A percentile compares a stretch with the other conserved stretches of the same genome.
These are phyloP conservation scores for Amanita thiersii DNA, from an alignment of 768 basidiomycete genomes.

Conservation along the genomic window DNA sequence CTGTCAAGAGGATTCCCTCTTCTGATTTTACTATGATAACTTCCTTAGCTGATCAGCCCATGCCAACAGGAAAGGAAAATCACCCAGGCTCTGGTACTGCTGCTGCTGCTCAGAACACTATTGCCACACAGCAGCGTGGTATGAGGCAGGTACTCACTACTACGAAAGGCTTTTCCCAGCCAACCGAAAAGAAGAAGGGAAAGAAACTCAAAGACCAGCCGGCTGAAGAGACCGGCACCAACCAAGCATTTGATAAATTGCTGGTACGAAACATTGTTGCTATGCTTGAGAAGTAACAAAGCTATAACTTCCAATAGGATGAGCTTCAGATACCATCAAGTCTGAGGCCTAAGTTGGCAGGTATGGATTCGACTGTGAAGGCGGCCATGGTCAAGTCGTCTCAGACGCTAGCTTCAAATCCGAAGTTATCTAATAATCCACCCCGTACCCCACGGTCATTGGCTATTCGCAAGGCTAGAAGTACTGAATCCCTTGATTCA, in stretches of 20 bases:
- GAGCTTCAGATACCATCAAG: slow-evolving; percentile 82
- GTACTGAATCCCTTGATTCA: slow-evolving; percentile 62
- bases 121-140: slow-evolving; percentile 7
- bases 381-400: slow-evolving; percentile 90
- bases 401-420: slow-evolving; percentile 44
- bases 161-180: slow-evolving; percentile 24
- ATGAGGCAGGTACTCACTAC: slow-evolving; percentile 13
- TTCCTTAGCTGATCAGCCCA: slow-evolving; percentile 30
- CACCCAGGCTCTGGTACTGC: slow-evolving; percentile 24
- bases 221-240: slow-evolving; percentile 31
- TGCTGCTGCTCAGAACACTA: slow-evolving; percentile 12
- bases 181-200: slow-evolving; percentile 30
- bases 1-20: slow-evolving; percentile 56
- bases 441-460: slow-evolving; percentile 42
- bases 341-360: slow-evolving; percentile 67
- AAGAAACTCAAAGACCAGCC: slow-evolving; percentile 31
- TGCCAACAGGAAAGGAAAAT: slow-evolving; percentile 62
- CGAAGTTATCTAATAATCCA: slow-evolving; percentile 21
- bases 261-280: slow-evolving; percentile 41
- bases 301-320: slow-evolving; percentile 40
- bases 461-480: slow-evolving; percentile 57
- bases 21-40: slow-evolving; percentile 73
- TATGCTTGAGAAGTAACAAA: slow-evolving; percentile 2
- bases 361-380: slow-evolving; percentile 81
- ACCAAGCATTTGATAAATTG: slow-evolving; percentile 73